These are phyloP conservation scores for Sporobolomyces phaffii DNA, from an alignment of 768 basidiomycete species.

Conservation along the genomic window DNA sequence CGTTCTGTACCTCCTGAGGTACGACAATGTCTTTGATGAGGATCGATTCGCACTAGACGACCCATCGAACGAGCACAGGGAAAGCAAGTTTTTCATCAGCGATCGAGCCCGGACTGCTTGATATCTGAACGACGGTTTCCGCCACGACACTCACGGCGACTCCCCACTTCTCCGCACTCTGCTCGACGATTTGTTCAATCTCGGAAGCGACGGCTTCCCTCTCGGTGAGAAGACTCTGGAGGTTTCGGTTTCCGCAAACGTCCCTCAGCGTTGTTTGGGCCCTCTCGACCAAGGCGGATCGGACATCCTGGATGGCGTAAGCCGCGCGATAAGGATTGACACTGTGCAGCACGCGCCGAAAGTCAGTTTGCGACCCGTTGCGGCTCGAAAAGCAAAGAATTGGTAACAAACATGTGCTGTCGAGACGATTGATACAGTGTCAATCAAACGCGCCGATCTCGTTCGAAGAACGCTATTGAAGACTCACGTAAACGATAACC, in stretches of 20 bases:
- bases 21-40: conserved; percentile 79
- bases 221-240: conserved; percentile 95
- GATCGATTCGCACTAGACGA: conserved; percentile 70
- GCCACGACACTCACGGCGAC: conserved; percentile 57
- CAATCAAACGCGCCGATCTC: background rate
- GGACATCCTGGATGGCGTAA: conserved; percentile 85
- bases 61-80: background rate
- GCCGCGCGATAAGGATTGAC: conserved; percentile 85
- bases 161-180: conserved; percentile 68
- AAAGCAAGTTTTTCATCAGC: background rate
- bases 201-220: conserved; percentile 94
- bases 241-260: conserved; percentile 86
- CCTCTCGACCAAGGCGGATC: conserved; percentile 73
- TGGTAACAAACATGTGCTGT: conserved; percentile 9
- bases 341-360: conserved; percentile 59
- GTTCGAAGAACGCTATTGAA: background rate
- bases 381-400: background rate
- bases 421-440: background rate
- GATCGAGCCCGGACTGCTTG: too few species aligned
- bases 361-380: background rate
- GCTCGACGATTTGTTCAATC: conserved; percentile 90
- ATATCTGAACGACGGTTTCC: background rate
- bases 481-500: conserved; percentile 24
- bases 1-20: conserved; percentile 78
- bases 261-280: conserved; percentile 94